Evolutionary conservation across 495 filamentous ascomycete genomes (phyloP).

Genomic region (Tetracladium setigerum): DNA sequence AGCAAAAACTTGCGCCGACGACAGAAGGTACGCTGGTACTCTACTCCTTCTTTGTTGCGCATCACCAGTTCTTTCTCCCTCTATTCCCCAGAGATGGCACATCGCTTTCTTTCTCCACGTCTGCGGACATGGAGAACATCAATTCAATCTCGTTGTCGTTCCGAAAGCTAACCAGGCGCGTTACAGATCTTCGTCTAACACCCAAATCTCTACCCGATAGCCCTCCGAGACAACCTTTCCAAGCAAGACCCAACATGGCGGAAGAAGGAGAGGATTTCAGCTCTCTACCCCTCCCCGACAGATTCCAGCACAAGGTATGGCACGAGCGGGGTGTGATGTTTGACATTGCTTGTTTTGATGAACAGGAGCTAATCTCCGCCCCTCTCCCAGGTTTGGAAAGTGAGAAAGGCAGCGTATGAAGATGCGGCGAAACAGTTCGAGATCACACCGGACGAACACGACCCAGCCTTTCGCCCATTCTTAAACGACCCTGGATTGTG

Average conservation of each 20-base stretch:
- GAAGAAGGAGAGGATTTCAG: constrained; percentile 78
- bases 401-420: constrained; percentile 91
- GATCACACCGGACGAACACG: constrained; percentile 75
- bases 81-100: not conserved
- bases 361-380: not conserved
- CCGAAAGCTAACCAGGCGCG: constrained; percentile 16
- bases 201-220: not conserved
- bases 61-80: not conserved
- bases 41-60: constrained; percentile 1
- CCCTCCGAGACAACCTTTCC: not conserved
- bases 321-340: not conserved
- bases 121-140: constrained; percentile 8
- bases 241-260: constrained; percentile 40
- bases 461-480: constrained; percentile 80
- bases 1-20: no score
- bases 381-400: constrained; percentile 76
- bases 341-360: not conserved
- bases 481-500: constrained; percentile 76
- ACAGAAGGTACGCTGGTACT: constrained; percentile 2
- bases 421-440: constrained; percentile 83
- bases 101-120: not conserved
- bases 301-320: constrained; percentile 80
- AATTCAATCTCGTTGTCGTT: constrained; percentile 1
- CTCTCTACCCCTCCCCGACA: constrained; percentile 69
- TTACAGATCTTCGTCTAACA: constrained; percentile 2